These are phyloP conservation scores for Pulchroboletus neoregius DNA, from an alignment of 1,284 basidiomycete genomes.

Conservation along the genomic window DNA sequence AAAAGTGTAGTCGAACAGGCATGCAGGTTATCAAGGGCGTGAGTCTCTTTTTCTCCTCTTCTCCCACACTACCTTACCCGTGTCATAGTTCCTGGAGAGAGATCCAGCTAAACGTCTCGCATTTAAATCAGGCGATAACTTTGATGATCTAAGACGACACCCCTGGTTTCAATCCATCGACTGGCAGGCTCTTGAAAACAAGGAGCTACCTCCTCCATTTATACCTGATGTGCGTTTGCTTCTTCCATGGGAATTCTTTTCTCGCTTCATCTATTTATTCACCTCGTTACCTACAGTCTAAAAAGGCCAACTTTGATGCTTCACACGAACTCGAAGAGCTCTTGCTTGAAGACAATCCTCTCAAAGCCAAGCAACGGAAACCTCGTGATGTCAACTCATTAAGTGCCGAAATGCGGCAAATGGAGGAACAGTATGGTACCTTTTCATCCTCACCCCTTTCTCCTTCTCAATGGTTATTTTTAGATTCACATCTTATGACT, in stretches of 20 bases:
- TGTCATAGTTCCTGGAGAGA: constrained; percentile 75
- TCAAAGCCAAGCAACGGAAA: constrained; percentile 92
- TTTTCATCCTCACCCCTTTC: not conserved
- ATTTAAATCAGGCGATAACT: constrained; percentile 77
- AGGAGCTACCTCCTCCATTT: constrained; percentile 82
- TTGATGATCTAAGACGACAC: constrained; percentile 74
- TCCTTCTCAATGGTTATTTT: not conserved
- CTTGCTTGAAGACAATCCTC: constrained; percentile 92
- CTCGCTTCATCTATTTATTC: not conserved
- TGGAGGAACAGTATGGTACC: constrained; percentile 90
- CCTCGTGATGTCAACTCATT: constrained; percentile 80
- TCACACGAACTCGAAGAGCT: constrained; percentile 97
- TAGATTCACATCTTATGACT: constrained; percentile 80
- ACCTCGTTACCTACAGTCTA: constrained; percentile 53
- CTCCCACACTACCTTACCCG: constrained; percentile 9
- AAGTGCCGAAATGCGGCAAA: constrained; percentile 88
- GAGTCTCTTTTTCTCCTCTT: constrained; percentile 30
- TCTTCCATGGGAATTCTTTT: not conserved
- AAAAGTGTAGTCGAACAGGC: constrained; percentile 63
- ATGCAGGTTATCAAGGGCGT: constrained; percentile 68
- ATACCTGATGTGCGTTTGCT: constrained; percentile 76
- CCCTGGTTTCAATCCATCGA: constrained; percentile 86
- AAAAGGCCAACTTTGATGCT: constrained; percentile 99
- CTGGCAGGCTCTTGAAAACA: constrained; percentile 82
- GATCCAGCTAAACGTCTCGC: constrained; percentile 81